Conservation (phyloP, 164 flowering plant species). For the Aristolochia contorta region DNA sequence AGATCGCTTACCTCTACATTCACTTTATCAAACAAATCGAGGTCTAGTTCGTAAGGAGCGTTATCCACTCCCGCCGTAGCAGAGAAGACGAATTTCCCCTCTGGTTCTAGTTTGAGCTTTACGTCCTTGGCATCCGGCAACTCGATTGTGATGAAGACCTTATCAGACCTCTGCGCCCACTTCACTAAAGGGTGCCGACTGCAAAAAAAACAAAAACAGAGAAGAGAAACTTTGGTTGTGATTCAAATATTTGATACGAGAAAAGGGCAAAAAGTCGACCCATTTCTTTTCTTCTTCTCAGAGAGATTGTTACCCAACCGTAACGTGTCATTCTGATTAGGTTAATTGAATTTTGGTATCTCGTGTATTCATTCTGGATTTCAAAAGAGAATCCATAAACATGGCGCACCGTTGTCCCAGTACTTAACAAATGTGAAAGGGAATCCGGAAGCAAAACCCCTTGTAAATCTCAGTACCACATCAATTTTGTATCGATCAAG, state of each 20-base stretch:
- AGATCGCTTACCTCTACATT: conserved; percentile 42
- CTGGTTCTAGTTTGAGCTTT: conserved; percentile 59
- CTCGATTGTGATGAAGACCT: conserved; percentile 40
- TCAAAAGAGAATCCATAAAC: not conserved
- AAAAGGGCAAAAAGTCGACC: too few relatives aligned
- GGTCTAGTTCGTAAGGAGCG: conserved; percentile 39
- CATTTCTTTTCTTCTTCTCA: too few relatives aligned
- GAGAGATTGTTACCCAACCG: not conserved
- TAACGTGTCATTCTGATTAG: not conserved
- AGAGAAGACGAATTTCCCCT: conserved; percentile 56
- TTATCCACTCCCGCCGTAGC: conserved; percentile 31
- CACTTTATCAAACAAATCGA: conserved; percentile 48
- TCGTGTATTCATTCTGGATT: not conserved
- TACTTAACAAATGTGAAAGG: not conserved
- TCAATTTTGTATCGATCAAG: not conserved
- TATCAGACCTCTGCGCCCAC: conserved; percentile 71
- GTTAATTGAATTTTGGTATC: not conserved
- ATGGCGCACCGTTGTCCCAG: not conserved
- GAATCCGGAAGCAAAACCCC: not conserved
- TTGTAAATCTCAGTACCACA: not conserved
- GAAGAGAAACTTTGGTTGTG: not conserved
- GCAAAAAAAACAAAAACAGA: conserved; percentile 3
- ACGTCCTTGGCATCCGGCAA: conserved; percentile 71
- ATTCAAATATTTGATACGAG: too few relatives aligned
- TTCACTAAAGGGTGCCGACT: conserved; percentile 69